A percentile compares a stretch with the other conserved stretches of the same genome.
phyloP scores from a whole-genome alignment of 768 basidiomycete genomes.

The Hericium rajendrae region DNA sequence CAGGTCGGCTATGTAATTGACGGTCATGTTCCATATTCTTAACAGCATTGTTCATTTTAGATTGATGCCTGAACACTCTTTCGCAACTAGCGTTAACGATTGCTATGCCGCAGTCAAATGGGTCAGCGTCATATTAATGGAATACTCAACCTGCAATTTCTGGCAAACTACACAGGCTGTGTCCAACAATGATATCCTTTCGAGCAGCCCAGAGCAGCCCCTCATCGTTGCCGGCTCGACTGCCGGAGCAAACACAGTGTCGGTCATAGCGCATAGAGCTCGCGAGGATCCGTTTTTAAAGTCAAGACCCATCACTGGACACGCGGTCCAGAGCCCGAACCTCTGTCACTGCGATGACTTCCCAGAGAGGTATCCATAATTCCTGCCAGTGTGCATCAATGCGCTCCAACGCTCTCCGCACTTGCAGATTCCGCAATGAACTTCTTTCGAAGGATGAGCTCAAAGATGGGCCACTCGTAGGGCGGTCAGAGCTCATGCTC shows the following conservation, averaged over 20 bases:
- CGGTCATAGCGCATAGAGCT: neutral
- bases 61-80: constrained; percentile 13
- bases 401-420: neutral
- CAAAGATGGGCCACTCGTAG: neutral
- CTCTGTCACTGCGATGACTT: too few species aligned
- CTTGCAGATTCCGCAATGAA: neutral
- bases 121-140: neutral
- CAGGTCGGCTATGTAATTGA: neutral
- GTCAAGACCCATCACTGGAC: neutral
- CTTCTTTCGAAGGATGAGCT: neutral
- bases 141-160: neutral
- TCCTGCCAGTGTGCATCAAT: too few species aligned
- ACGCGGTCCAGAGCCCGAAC: too few species aligned
- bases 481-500: neutral
- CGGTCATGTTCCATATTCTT: neutral
- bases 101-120: constrained; percentile 17
- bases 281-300: neutral
- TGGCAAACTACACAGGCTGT: neutral
- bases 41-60: neutral
- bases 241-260: neutral
- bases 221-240: neutral
- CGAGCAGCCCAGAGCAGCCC: neutral
- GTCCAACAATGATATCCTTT: neutral
- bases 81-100: constrained; percentile 11
- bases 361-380: too few species aligned